These are phyloP conservation scores for Calamus simplicifolius DNA, from an alignment of 176 grass and related monocot species.

Conservation along the genomic window DNA sequence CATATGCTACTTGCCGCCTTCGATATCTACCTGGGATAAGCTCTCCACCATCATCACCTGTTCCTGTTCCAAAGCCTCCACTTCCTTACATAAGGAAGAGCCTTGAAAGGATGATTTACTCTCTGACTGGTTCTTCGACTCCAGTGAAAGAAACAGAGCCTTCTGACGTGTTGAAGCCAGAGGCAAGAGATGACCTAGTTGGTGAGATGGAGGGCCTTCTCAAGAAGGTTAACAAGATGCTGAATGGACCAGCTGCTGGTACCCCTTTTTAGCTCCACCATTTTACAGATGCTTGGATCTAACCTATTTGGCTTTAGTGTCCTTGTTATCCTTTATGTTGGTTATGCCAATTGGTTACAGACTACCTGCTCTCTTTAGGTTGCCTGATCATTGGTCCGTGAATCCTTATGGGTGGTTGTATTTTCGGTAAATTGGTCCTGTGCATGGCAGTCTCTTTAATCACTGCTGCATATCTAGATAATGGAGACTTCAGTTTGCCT, in stretches of 20 bases:
- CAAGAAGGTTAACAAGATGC: slow-evolving; percentile 48
- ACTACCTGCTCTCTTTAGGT: too few relatives aligned
- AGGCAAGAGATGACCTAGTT: slow-evolving; percentile 34
- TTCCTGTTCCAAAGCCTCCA: slow-evolving; percentile 24
- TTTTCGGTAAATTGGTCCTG: too few relatives aligned
- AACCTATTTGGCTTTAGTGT: too few relatives aligned
- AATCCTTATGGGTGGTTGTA: too few relatives aligned
- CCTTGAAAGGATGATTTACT: slow-evolving; percentile 79
- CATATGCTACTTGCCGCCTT: slow-evolving; percentile 38
- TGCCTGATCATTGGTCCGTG: too few relatives aligned
- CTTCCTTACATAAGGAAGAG: slow-evolving; percentile 66
- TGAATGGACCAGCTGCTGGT: slow-evolving; percentile 19
- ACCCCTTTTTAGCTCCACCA: slow-evolving; percentile 18
- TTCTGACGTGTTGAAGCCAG: slow-evolving; percentile 3
- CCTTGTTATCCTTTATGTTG: too few relatives aligned
- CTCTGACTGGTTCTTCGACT: slow-evolving; percentile 20
- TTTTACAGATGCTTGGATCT: too few relatives aligned
- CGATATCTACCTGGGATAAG: slow-evolving; percentile 17
- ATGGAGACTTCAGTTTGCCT: too few relatives aligned
- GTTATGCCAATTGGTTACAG: too few relatives aligned
- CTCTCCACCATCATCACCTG: slow-evolving; percentile 9
- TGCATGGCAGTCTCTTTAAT: too few relatives aligned
- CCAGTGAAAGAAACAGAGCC: slow-evolving; percentile 15
- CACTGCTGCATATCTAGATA: too few relatives aligned
- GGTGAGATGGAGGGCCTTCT: slow-evolving; percentile 67